Percentiles rank a stretch among this genome's conserved stretches.
These are phyloP conservation scores for Cercophora scortea DNA, from an alignment of 495 filamentous ascomycete species.

Conservation along the genomic window DNA sequence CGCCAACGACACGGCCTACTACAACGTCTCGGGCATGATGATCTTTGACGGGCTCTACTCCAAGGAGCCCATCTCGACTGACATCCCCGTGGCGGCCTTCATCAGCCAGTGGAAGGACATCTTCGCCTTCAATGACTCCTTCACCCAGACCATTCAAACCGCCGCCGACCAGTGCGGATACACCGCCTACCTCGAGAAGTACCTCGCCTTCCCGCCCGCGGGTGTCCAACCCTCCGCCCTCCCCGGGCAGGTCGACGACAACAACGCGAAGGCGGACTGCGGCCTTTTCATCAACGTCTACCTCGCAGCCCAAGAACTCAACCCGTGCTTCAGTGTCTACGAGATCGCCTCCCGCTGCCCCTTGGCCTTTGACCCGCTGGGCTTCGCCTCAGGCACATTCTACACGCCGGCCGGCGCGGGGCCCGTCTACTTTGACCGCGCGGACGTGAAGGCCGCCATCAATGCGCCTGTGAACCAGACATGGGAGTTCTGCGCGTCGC, in stretches of 20 bases:
- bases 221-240: constrained; percentile 47
- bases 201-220: constrained; percentile 61
- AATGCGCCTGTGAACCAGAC: constrained; percentile 51
- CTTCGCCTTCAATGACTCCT: constrained; percentile 62
- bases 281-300: constrained; percentile 50
- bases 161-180: constrained; percentile 60
- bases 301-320: constrained; percentile 49
- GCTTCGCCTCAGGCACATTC: constrained; percentile 52
- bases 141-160: constrained; percentile 50
- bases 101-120: constrained; percentile 58
- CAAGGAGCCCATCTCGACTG: constrained; percentile 41
- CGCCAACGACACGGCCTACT: constrained; percentile 57
- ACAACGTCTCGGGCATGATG: constrained; percentile 58
- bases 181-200: constrained; percentile 53
- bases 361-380: constrained; percentile 64
- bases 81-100: constrained; percentile 54
- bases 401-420: constrained; percentile 46
- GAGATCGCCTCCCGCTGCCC: constrained; percentile 72
- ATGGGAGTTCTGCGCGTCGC: constrained; percentile 54
- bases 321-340: constrained; percentile 80
- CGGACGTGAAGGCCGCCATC: constrained; percentile 65
- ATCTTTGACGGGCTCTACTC: constrained; percentile 67
- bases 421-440: constrained; percentile 69
- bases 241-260: constrained; percentile 11
- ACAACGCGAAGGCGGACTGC: constrained; percentile 40